A percentile compares a stretch with the other conserved stretches of the same genome.
Conservation (phyloP, 225 moss, liverwort and hornwort species). For the Straminergon stramineum region DNA sequence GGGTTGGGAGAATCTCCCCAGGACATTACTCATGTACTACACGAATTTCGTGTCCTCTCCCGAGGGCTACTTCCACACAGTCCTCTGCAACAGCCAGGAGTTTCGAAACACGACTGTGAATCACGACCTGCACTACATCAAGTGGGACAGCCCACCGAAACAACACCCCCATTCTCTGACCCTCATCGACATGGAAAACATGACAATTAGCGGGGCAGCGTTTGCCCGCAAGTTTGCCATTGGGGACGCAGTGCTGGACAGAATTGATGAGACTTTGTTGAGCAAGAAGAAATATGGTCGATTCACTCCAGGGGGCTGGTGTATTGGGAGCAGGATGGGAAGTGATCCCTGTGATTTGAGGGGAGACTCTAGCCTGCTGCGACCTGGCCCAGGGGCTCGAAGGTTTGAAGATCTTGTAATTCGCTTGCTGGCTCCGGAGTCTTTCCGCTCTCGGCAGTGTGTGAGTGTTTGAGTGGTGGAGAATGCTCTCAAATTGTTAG, state of each 20-base stretch:
- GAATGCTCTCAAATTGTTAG: not conserved
- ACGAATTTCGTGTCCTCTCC: slow-evolving; percentile 88
- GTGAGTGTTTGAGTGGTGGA: slow-evolving; percentile 12
- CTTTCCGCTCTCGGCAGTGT: slow-evolving; percentile 67
- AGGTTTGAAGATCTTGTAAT: slow-evolving; percentile 62
- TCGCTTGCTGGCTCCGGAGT: slow-evolving; percentile 41
- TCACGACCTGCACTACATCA: slow-evolving; percentile 86
- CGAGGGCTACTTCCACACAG: slow-evolving; percentile 93
- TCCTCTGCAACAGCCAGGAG: slow-evolving; percentile 81
- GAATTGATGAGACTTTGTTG: slow-evolving; percentile 54
- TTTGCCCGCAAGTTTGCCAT: slow-evolving; percentile 73
- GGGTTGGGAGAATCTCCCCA: slow-evolving; percentile 89
- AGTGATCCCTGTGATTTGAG: slow-evolving; percentile 49
- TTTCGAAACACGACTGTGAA: slow-evolving; percentile 90
- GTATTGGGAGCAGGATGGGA: slow-evolving; percentile 21
- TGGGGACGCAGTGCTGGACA: slow-evolving; percentile 57
- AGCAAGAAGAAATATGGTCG: slow-evolving; percentile 18
- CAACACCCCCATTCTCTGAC: slow-evolving; percentile 75
- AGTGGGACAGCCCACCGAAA: slow-evolving; percentile 85
- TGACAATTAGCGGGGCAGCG: slow-evolving; percentile 69
- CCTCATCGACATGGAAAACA: slow-evolving; percentile 37
- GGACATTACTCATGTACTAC: slow-evolving; percentile 84
- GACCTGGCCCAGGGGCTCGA: slow-evolving; percentile 66
- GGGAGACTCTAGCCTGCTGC: slow-evolving; percentile 40
- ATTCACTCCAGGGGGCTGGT: slow-evolving; percentile 87